These are phyloP conservation scores for Orbilia oligospora DNA, from an alignment of 2,329 filamentous ascomycete genomes.

Conservation along the genomic window DNA sequence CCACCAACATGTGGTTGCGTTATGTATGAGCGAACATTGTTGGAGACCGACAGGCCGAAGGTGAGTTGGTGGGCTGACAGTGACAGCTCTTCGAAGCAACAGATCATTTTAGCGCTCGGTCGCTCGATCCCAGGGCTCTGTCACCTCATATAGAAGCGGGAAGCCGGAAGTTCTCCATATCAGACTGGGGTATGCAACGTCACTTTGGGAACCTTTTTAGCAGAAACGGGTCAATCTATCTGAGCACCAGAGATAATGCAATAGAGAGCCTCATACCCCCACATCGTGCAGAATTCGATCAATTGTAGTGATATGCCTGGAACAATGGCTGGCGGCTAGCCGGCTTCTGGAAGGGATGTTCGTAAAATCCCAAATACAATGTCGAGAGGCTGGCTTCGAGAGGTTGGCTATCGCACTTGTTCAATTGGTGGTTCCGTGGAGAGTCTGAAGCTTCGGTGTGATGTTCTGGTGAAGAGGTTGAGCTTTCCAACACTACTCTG, in stretches of 20 bases:
- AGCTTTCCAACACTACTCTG: slow-evolving; percentile 17
- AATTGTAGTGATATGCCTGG: slow-evolving; percentile 11
- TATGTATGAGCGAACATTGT: slow-evolving; percentile 34
- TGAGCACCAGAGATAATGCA: slow-evolving; percentile 23
- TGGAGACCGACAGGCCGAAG: slow-evolving; percentile 42
- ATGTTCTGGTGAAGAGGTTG: slow-evolving; percentile 5
- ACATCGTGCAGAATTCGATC: slow-evolving; percentile 12
- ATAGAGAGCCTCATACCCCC: slow-evolving; percentile 43
- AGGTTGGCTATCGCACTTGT: slow-evolving; percentile 8
- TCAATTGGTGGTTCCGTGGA: slow-evolving; percentile 2
- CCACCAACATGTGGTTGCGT: slow-evolving; percentile 41
- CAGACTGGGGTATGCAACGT: slow-evolving; percentile 30
- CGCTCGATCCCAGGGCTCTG: slow-evolving; percentile 31
- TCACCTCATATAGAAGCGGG: slow-evolving; percentile 54
- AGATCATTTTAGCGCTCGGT: slow-evolving; percentile 53
- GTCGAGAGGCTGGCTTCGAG: slow-evolving; percentile 9
- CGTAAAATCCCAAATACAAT: background rate
- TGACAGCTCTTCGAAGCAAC: slow-evolving; percentile 38
- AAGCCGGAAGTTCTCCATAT: slow-evolving; percentile 41
- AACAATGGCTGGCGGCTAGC: slow-evolving; percentile 40
- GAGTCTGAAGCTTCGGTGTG: background rate
- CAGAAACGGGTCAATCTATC: slow-evolving; percentile 38
- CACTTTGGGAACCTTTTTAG: slow-evolving; percentile 30
- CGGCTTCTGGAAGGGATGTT: slow-evolving; percentile 17
- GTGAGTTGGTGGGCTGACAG: slow-evolving; percentile 31